Percentiles rank a stretch among this genome's conserved stretches.
These are phyloP conservation scores for Ascochyta rabiei DNA, from an alignment of 2,329 filamentous ascomycete species.

Conservation along the genomic window DNA sequence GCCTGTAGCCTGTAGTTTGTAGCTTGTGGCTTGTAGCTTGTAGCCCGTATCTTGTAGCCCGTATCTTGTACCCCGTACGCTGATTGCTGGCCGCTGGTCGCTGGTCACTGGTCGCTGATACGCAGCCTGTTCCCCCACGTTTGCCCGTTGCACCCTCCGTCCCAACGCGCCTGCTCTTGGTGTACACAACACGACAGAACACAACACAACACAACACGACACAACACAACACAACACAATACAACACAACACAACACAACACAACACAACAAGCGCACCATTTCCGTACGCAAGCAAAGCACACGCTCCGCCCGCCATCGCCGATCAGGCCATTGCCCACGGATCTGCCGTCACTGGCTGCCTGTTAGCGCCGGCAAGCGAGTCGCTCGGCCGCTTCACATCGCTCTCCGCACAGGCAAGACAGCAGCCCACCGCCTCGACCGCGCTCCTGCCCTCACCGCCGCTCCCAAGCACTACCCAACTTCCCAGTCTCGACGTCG, in stretches of 20 bases:
- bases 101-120: conserved; percentile 6
- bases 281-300: neutral
- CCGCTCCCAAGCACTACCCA: conserved; percentile 18
- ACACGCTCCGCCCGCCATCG: conserved; percentile 12
- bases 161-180: neutral
- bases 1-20: conserved; percentile 4
- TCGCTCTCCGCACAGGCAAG: conserved; percentile 36
- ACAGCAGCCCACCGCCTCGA: conserved; percentile 31
- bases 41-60: conserved; percentile 5
- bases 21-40: too few relatives aligned
- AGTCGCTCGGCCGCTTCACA: conserved; percentile 42
- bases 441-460: conserved; percentile 30
- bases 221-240: conserved; percentile 3
- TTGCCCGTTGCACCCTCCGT: conserved; percentile 4
- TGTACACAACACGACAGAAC: conserved; percentile 2
- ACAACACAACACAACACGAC: too few relatives aligned
- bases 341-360: conserved; percentile 34
- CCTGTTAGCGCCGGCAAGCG: conserved; percentile 42
- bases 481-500: conserved; percentile 19
- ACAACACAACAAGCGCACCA: conserved; percentile 2
- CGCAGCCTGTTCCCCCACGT: neutral
- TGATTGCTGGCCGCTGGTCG: neutral
- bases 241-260: conserved; percentile 13
- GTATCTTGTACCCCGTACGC: conserved; percentile 1
- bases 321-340: conserved; percentile 16